Percentiles rank a stretch among this genome's conserved stretches.
These are phyloP conservation scores for Chlamydomonas sp. DNA, from an alignment of 139 green algal genomes.

Conservation along the genomic window DNA sequence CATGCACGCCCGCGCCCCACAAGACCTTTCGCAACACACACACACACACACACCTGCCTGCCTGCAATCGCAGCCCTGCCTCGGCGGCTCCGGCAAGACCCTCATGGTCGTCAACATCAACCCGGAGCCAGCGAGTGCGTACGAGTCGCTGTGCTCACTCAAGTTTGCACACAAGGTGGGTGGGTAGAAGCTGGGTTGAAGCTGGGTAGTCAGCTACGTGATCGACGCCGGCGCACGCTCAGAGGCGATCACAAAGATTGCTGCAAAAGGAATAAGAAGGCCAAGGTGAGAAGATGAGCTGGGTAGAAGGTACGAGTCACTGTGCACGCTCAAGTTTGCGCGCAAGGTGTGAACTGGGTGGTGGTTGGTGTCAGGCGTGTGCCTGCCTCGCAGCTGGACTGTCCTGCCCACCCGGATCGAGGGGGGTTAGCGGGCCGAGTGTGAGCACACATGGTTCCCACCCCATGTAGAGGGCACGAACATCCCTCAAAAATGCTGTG, in stretches of 20 bases:
- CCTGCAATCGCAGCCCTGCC: constrained; percentile 55
- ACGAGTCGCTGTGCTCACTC: constrained; percentile 79
- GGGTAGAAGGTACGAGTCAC: too few species aligned
- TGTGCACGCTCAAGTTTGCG: too few species aligned
- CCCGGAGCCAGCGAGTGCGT: constrained; percentile 63
- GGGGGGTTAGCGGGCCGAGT: too few species aligned
- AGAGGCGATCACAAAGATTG: not conserved
- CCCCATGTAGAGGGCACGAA: too few species aligned
- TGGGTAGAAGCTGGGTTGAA: not conserved
- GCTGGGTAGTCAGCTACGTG: constrained; percentile 2
- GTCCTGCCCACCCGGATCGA: too few species aligned
- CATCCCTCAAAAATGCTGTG: too few species aligned
- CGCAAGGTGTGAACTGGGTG: too few species aligned
- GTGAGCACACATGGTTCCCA: too few species aligned
- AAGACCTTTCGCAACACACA: not conserved
- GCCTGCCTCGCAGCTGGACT: too few species aligned
- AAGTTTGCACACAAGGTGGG: constrained; percentile 79
- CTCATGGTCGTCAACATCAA: constrained; percentile 96
- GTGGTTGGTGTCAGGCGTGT: too few species aligned
- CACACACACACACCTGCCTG: not conserved
- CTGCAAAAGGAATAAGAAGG: not conserved
- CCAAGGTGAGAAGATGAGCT: too few species aligned
- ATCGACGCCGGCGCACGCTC: too few species aligned
- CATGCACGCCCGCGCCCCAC: not conserved
- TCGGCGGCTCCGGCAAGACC: constrained; percentile 83